Evolutionary conservation across 2,329 filamentous ascomycete genomes (phyloP), one percentile per base, ranked within the genome.

Genomic region (Fusarium sp.): DNA sequence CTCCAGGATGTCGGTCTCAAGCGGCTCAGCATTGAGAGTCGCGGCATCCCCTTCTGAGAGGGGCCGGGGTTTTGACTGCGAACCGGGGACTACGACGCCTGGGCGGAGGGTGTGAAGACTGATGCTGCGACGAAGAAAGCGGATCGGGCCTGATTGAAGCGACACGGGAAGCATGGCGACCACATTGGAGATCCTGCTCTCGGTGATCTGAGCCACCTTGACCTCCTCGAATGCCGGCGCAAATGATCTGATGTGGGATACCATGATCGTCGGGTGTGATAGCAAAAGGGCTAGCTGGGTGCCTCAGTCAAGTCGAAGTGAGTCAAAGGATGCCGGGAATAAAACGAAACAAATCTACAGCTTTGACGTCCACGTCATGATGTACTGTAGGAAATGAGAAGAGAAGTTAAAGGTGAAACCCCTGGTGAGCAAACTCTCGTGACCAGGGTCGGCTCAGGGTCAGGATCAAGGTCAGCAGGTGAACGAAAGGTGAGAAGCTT

Each of bases 101-200:
- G 62, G 49, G 13, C 69, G 69, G 16, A 78, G 58, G 8, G 69
- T 74, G 23, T 76, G 69, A 6, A 80, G 71, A 58, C 77, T 81
- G 44, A 79, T 79, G 10, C 80, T 81, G 54, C 77, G 77, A 31
- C 81, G 79, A 44, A 89, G 77, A 5, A 84, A 86, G 29, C 82
- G 81, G 8, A 89, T 78, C 6, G 81, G 81, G 3, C 84, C 83
- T 20, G 80, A 83, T 71, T 85, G 83, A 5, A 89, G 78, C 4
- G 85, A 80, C 1, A 80, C 78, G 4, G 87, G 86, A 7, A 89
- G 82, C 62, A 88, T 81, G 6, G 82, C 81, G 74, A 85, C 86
- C 14, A 88, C 79, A 64, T 83, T 83, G 20, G 84, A 85, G 49
- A 82, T 77, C 55, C 77, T 74, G 55, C 76, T 77, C 58, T 77